These are phyloP conservation scores for Digitaria exilis DNA, from an alignment of 202 grass and related monocot genomes.

Conservation along the genomic window DNA sequence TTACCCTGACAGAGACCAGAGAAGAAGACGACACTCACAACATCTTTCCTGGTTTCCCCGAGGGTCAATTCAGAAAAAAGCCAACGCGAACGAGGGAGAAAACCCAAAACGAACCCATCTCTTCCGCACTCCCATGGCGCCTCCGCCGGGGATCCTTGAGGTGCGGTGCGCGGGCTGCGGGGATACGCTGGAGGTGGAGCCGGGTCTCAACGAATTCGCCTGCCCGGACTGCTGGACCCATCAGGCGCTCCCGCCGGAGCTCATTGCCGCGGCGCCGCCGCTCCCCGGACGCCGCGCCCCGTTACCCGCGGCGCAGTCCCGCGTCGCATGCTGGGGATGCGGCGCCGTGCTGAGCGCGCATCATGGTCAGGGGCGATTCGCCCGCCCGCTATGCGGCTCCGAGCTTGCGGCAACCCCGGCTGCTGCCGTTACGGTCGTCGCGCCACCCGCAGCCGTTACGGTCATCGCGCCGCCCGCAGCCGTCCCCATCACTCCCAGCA, in stretches of 20 bases:
- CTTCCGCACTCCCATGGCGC: neutral
- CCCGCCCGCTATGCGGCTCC: conserved; percentile 41
- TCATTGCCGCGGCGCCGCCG: conserved; percentile 48
- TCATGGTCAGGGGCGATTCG: conserved; percentile 37
- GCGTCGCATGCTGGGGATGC: conserved; percentile 43
- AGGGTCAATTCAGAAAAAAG: too few species aligned
- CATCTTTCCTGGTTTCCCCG: too few species aligned
- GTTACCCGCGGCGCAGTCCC: conserved; percentile 6
- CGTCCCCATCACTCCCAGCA: conserved; percentile 32
- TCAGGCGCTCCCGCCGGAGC: conserved; percentile 63
- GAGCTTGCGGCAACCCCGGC: conserved; percentile 32
- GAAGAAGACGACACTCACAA: too few species aligned
- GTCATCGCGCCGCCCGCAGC: conserved; percentile 31
- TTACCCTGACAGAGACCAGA: too few species aligned
- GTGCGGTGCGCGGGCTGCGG: conserved; percentile 57
- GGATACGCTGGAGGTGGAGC: conserved; percentile 64
- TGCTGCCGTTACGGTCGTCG: conserved; percentile 17
- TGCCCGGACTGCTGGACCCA: conserved; percentile 59
- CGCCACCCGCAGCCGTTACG: too few species aligned
- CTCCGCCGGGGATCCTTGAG: conserved; percentile 42
- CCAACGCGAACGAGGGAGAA: too few species aligned
- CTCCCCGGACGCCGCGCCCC: conserved; percentile 17
- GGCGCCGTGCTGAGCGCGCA: conserved; percentile 45
- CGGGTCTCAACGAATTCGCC: conserved; percentile 52
- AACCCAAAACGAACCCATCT: neutral